phyloP scores from a whole-genome alignment of 805 yeast species.

The Suhomyces emberorum region DNA sequence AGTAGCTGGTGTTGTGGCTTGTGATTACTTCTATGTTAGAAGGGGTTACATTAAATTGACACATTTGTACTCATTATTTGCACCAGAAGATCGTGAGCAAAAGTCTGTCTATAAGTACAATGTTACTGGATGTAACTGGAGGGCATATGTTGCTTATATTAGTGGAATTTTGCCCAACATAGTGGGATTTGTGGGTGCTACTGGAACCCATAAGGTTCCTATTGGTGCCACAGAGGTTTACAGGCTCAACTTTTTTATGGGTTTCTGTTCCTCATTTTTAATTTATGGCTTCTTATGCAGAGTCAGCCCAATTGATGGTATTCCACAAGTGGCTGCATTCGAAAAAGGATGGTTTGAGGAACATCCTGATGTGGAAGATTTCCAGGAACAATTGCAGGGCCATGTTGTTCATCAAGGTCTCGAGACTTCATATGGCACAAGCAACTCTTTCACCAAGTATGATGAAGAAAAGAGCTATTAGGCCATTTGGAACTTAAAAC shows the following conservation, averaged over 20 bases:
- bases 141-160: constrained; percentile 77
- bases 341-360: constrained; percentile 63
- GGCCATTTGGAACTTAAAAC: not conserved
- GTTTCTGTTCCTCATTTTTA: constrained; percentile 57
- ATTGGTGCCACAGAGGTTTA: constrained; percentile 73
- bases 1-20: constrained; percentile 71
- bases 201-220: constrained; percentile 68
- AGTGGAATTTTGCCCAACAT: constrained; percentile 81
- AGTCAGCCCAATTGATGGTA: constrained; percentile 49
- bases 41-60: constrained; percentile 64
- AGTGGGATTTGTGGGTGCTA: constrained; percentile 84
- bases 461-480: constrained; percentile 5
- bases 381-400: constrained; percentile 39
- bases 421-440: constrained; percentile 1
- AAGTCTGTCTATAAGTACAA: constrained; percentile 56
- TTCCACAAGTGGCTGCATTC: constrained; percentile 33
- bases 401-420: constrained; percentile 4
- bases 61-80: constrained; percentile 56
- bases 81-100: constrained; percentile 28
- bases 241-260: constrained; percentile 72
- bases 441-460: not conserved
- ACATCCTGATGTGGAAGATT: constrained; percentile 61
- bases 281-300: constrained; percentile 53
- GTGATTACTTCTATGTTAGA: constrained; percentile 68
- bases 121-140: constrained; percentile 70